A percentile compares a stretch with the other conserved stretches of the same genome.
Evolutionary conservation across 768 basidiomycete genomes (phyloP).

Genomic region (Arthromyces matolae): DNA sequence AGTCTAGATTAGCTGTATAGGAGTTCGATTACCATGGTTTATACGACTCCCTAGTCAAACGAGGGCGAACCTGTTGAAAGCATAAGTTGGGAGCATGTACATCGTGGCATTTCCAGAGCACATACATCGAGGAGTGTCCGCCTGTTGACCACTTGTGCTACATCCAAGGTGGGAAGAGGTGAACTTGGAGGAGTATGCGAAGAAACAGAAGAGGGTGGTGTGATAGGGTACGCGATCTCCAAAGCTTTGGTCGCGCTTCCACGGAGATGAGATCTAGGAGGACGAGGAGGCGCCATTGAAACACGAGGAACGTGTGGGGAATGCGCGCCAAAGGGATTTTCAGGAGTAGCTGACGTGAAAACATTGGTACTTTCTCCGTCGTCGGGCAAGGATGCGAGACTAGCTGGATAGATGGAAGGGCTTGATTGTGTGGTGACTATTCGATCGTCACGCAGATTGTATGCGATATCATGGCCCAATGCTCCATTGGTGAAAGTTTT

Average conservation of each 20-base stretch:
- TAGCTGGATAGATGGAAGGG: conserved; percentile 49
- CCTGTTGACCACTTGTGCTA: conserved; percentile 21
- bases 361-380: conserved; percentile 20
- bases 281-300: conserved; percentile 20
- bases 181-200: conserved; percentile 27
- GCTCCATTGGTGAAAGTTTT: background rate
- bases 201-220: conserved; percentile 39
- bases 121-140: conserved; percentile 38
- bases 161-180: conserved; percentile 22
- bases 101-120: background rate
- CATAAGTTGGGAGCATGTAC: background rate
- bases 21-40: too few relatives aligned
- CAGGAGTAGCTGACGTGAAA: conserved; percentile 17
- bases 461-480: conserved; percentile 4
- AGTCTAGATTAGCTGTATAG: too few relatives aligned
- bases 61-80: conserved; percentile 25
- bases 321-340: conserved; percentile 2
- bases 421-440: conserved; percentile 39
- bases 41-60: background rate
- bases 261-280: conserved; percentile 19
- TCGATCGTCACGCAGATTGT: conserved; percentile 12
- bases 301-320: conserved; percentile 3
- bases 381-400: conserved; percentile 35
- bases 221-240: conserved; percentile 32
- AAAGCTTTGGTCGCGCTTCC: conserved; percentile 24